A percentile compares a stretch with the other conserved stretches of the same genome.
Evolutionary conservation across 2,329 filamentous ascomycete species (phyloP).

Genomic region (Neoarthrinium moseri): DNA sequence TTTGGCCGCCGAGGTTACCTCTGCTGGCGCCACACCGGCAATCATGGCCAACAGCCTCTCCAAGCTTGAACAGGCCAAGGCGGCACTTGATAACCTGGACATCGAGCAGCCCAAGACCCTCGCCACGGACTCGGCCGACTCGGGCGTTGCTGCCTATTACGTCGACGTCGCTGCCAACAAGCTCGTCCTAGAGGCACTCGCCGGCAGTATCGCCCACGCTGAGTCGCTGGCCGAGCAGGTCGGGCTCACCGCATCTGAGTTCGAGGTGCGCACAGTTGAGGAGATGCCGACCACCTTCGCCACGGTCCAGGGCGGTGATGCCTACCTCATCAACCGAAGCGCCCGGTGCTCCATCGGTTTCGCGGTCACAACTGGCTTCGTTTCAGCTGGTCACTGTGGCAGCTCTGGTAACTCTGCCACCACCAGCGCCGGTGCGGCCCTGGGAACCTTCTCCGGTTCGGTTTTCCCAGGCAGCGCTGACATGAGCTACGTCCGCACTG

Average conservation of each 20-base stretch:
- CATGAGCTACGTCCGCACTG: slow-evolving; percentile 34
- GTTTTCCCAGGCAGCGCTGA: slow-evolving; percentile 38
- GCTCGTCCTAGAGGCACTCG: slow-evolving; percentile 36
- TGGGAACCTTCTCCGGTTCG: slow-evolving; percentile 35
- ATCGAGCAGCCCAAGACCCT: slow-evolving; percentile 26
- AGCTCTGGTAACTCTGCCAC: slow-evolving; percentile 27
- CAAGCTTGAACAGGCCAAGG: slow-evolving; percentile 39
- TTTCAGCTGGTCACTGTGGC: slow-evolving; percentile 39
- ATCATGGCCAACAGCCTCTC: slow-evolving; percentile 32
- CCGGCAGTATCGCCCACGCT: slow-evolving; percentile 32
- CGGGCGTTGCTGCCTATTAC: slow-evolving; percentile 36
- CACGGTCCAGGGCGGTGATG: slow-evolving; percentile 34
- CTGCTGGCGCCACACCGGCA: slow-evolving; percentile 32
- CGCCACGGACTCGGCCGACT: slow-evolving; percentile 20
- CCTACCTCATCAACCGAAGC: slow-evolving; percentile 32
- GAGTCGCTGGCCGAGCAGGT: slow-evolving; percentile 33
- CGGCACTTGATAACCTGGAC: slow-evolving; percentile 38
- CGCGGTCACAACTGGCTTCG: slow-evolving; percentile 38
- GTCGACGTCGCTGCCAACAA: slow-evolving; percentile 39
- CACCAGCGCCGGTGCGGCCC: slow-evolving; percentile 27
- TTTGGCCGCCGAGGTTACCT: slow-evolving; percentile 31
- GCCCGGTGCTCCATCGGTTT: slow-evolving; percentile 38
- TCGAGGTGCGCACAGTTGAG: slow-evolving; percentile 32
- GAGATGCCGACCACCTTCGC: slow-evolving; percentile 32
- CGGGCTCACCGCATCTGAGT: slow-evolving; percentile 33